Conservation (phyloP, 2,329 filamentous ascomycete species). For the Dendrostoma leiphaemia region DNA sequence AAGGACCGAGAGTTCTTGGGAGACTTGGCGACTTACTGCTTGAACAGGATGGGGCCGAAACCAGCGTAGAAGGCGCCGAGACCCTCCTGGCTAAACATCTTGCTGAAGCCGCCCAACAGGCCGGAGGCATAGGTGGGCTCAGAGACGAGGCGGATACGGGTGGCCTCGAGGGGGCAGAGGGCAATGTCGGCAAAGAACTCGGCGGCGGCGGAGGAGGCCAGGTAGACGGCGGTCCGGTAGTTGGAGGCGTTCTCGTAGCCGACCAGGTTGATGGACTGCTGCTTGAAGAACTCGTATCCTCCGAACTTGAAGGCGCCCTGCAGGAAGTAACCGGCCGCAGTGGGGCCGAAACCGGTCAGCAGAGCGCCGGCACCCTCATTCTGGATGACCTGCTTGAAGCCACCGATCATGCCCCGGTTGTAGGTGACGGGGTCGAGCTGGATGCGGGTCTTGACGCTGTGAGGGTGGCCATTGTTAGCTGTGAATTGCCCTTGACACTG, state of each 20-base stretch:
- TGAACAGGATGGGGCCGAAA: conserved; percentile 84
- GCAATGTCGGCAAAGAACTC: conserved; percentile 76
- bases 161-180: conserved; percentile 88
- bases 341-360: conserved; percentile 81
- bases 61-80: conserved; percentile 85
- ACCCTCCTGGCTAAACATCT: conserved; percentile 82
- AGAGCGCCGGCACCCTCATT: conserved; percentile 85
- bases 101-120: conserved; percentile 74
- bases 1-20: too few species aligned
- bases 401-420: conserved; percentile 83
- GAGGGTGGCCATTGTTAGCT: conserved; percentile 10
- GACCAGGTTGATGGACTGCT: conserved; percentile 78
- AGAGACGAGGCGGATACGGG: conserved; percentile 89
- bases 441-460: conserved; percentile 91
- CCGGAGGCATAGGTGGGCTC: conserved; percentile 82
- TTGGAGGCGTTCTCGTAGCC: conserved; percentile 75
- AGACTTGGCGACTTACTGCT: conserved; percentile 70
- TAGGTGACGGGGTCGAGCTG: conserved; percentile 88
- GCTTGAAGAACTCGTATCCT: conserved; percentile 96
- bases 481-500: conserved; percentile 8
- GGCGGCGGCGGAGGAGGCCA: conserved; percentile 63
- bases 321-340: conserved; percentile 88
- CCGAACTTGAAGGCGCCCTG: conserved; percentile 93
- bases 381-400: conserved; percentile 80
- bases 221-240: conserved; percentile 80